These are phyloP conservation scores for Cardamine resedifolia DNA, from an alignment of 345 rosid genomes.

Conservation along the genomic window DNA sequence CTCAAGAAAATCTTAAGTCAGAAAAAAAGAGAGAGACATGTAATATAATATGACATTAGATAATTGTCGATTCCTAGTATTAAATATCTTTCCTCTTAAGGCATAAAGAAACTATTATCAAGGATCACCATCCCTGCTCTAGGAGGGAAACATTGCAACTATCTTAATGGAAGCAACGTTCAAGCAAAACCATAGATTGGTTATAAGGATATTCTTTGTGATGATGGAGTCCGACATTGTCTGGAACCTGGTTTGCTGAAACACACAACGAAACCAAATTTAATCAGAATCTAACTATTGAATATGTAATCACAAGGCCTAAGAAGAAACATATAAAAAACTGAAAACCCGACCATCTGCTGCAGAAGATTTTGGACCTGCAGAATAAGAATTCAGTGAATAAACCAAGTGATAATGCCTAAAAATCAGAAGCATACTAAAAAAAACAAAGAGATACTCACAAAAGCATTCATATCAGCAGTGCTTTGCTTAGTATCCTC, in stretches of 20 bases:
- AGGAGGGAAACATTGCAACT: background rate
- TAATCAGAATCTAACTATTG: conserved; percentile 1
- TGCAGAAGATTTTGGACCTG: conserved; percentile 92
- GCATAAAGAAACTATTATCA: background rate
- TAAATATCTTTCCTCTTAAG: background rate
- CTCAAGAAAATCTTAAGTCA: background rate
- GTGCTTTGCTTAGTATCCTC: conserved; percentile 66
- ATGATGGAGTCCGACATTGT: conserved; percentile 89
- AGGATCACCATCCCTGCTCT: background rate
- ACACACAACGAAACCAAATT: conserved; percentile 8
- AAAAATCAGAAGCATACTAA: conserved; percentile 2
- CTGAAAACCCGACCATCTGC: conserved; percentile 65
- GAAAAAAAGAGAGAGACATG: background rate
- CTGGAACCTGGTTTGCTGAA: conserved; percentile 92
- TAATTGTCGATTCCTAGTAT: background rate
- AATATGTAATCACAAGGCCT: conserved; percentile 8
- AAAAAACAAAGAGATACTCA: conserved; percentile 20
- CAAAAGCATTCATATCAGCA: conserved; percentile 43
- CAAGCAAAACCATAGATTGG: conserved; percentile 5
- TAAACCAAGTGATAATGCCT: background rate
- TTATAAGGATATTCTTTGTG: conserved; percentile 86
- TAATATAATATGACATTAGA: background rate
- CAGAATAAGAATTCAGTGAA: conserved; percentile 18
- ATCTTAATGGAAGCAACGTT: background rate
- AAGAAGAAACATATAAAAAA: conserved; percentile 17